Evolutionary conservation across 345 rosid species (phyloP).

Genomic region (Capsella bursapastoris): DNA sequence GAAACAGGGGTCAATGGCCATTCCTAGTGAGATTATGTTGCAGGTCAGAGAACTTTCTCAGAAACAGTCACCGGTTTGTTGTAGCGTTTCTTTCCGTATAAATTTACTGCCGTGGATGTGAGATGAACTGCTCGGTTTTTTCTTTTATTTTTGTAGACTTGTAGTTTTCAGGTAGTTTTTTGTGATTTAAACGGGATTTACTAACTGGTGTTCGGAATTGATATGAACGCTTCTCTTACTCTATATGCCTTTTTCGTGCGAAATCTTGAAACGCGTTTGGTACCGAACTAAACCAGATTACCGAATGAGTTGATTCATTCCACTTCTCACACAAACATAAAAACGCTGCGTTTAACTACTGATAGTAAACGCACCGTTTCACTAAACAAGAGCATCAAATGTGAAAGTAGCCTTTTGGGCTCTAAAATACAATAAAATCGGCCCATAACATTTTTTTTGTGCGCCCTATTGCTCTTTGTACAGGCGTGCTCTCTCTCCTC

Average conservation of each 20-base stretch:
- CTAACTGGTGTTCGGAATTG: constrained; percentile 5
- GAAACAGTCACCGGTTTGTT: constrained; percentile 64
- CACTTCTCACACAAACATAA: no score
- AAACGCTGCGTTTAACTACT: not conserved
- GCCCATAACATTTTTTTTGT: constrained; percentile 7
- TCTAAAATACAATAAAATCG: not conserved
- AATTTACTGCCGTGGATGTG: constrained; percentile 4
- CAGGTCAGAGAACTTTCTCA: constrained; percentile 84
- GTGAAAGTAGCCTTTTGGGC: constrained; percentile 6
- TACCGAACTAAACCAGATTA: not conserved
- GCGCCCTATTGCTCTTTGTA: constrained; percentile 24
- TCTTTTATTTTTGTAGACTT: not conserved
- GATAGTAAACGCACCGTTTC: not conserved
- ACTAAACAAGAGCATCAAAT: not conserved
- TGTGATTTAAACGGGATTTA: constrained; percentile 11
- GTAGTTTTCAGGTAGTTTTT: constrained; percentile 20
- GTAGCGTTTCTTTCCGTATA: constrained; percentile 43
- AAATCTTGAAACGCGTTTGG: constrained; percentile 8
- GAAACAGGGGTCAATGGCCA: constrained; percentile 67
- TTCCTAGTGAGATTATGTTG: constrained; percentile 67
- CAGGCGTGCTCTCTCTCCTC: constrained; percentile 1
- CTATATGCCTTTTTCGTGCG: constrained; percentile 2
- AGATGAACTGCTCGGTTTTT: constrained; percentile 3
- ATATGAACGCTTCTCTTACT: constrained; percentile 4
- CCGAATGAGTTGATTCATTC: no score